Evolutionary conservation across 1,139 yeast genomes (phyloP).

Genomic region (Trichomonascaceae sp.): DNA sequence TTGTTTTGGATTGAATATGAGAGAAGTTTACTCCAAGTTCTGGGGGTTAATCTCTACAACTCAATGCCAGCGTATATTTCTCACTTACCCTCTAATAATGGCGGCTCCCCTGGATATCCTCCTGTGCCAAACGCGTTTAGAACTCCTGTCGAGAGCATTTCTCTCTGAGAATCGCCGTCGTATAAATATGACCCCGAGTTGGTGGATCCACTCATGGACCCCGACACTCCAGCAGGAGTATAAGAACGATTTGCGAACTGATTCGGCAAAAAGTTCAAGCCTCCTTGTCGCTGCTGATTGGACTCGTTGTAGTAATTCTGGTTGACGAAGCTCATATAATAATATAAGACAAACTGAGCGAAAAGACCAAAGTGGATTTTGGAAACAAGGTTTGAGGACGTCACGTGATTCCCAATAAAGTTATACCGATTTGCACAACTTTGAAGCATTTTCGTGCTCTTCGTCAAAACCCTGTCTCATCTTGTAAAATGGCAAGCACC

Average conservation of each 20-base stretch:
- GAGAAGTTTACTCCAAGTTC: conserved; percentile 90
- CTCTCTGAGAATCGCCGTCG: conserved; percentile 33
- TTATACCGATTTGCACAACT: not conserved
- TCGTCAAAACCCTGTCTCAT: too few relatives aligned
- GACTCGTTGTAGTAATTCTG: conserved; percentile 5
- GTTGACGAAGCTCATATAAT: conserved; percentile 5
- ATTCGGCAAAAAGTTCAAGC: conserved; percentile 31
- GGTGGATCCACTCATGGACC: conserved; percentile 18
- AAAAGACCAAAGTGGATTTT: not conserved
- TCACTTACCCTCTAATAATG: conserved; percentile 55
- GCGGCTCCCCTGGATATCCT: conserved; percentile 93
- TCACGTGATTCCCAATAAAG: not conserved
- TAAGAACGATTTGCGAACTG: conserved; percentile 25
- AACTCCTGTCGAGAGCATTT: conserved; percentile 62
- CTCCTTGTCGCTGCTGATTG: conserved; percentile 8
- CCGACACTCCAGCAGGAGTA: conserved; percentile 16
- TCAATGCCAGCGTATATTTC: too few relatives aligned
- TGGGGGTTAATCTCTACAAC: conserved; percentile 6
- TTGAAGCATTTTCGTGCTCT: not conserved
- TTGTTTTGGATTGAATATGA: conserved; percentile 78
- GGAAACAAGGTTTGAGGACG: not conserved
- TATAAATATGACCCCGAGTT: conserved; percentile 17
- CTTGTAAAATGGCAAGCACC: not conserved
- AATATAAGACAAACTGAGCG: not conserved
- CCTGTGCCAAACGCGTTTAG: conserved; percentile 90